Base-by-base conservation (phyloP, 2,329 filamentous ascomycete genomes). In the Trichoderma atrobrunneum region DNA sequence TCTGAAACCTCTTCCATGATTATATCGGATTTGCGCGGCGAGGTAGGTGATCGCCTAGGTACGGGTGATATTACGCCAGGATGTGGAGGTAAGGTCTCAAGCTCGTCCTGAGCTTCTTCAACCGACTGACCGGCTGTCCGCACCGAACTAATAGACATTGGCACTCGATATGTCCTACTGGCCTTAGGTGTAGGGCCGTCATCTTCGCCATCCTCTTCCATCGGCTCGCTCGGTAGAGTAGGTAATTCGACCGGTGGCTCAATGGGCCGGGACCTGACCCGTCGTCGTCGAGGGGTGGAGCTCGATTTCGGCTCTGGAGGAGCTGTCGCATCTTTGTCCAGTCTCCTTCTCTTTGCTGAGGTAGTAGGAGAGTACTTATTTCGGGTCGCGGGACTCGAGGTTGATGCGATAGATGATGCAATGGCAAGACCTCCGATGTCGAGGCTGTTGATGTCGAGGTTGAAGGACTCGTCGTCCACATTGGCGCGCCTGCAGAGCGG, bases 391-490 rank as follows among this genome's bases (percentile, higher is more conserved):
- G 74, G 81, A 64, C 82, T 82, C 8, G 66, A 69, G 56, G 39
- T 34, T 56, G 78, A 72, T n/a, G 77, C 76, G n/a, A 77, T 75
- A 39, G 74, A 72, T 5, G 77, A 78, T 8, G 75, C 73, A 62
- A 75, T 71, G n/a, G 51, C 69, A 10, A 71, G 69, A 10, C 26
- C 62, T 10, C 61, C 62, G 3, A 74, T 76, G 59, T 81, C 78
- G 51, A 86, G 79, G 73, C 82, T 83, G 32, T 82, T 84, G 62
- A 88, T 81, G 62, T 85, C 80, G 75, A 90, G 84, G 16, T 84
- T 85, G 77, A 91, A 91, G 7, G 88, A 88, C 12, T 89, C 84
- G 74, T 91, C 62, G 74, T 91, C 68, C 16, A 91, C 83, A 77
- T 90, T 86, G 72, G 87, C 85, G 75, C 85, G 85, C 75, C 86